Evolutionary conservation across 306 rosid species (phyloP).

Genomic region (Pyrus communis): DNA sequence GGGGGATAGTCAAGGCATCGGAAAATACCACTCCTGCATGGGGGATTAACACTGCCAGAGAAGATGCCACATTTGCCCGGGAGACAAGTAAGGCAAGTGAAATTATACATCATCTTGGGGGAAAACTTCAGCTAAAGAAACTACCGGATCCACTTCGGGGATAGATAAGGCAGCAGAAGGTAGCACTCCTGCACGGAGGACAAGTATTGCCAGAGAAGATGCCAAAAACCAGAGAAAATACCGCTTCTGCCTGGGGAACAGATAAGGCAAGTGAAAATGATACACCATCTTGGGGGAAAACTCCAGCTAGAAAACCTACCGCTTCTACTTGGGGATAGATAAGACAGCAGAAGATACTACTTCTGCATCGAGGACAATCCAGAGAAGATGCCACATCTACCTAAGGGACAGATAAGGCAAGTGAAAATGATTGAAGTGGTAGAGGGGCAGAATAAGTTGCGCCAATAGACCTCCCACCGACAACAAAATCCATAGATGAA

Average conservation of each 20-base stretch:
- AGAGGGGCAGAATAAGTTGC: slow-evolving; percentile 5
- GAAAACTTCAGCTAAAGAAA: background rate
- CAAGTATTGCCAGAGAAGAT: background rate
- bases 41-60: background rate
- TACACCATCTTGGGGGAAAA: background rate
- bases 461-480: background rate
- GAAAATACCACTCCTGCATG: background rate
- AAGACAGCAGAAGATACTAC: background rate
- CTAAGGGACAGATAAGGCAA: background rate
- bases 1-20: background rate
- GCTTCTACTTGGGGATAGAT: background rate
- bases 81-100: background rate
- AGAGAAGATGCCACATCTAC: background rate
- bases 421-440: slow-evolving; percentile 3
- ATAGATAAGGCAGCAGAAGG: background rate
- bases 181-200: background rate
- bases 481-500: background rate
- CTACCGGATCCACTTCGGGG: slow-evolving; percentile 8
- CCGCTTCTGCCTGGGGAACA: background rate
- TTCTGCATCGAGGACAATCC: background rate
- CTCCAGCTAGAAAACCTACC: background rate
- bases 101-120: background rate
- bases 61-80: background rate
- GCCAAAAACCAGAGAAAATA: background rate
- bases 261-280: background rate